Evolutionary conservation across 805 yeast genomes (phyloP).

Genomic region (Yarrowia osloensis): DNA sequence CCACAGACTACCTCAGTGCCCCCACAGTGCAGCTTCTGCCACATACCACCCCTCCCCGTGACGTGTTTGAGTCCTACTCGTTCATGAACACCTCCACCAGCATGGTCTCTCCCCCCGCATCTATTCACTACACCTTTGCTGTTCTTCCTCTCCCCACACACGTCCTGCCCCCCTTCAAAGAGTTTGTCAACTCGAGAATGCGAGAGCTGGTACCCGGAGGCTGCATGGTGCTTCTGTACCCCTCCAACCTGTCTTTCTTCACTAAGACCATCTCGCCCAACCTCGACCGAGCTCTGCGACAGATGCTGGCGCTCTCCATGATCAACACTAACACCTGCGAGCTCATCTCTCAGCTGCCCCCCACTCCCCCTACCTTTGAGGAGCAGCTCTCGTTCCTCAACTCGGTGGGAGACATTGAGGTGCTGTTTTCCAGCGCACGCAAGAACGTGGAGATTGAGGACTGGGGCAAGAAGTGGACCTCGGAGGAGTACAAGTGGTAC

Average conservation of each 20-base stretch:
- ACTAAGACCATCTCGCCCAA: conserved; percentile 34
- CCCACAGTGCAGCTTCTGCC: conserved; percentile 10
- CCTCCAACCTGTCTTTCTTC: conserved; percentile 36
- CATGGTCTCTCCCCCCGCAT: conserved; percentile 33
- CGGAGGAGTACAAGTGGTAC: conserved; percentile 28
- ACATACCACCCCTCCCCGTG: background rate
- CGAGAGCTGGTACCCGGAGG: conserved; percentile 37
- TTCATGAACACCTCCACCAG: conserved; percentile 7
- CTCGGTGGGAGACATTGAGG: conserved; percentile 2
- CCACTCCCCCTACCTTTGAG: conserved; percentile 9
- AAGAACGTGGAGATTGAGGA: conserved; percentile 27
- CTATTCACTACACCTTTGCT: conserved; percentile 35
- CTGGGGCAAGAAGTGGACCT: conserved; percentile 23
- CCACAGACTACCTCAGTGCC: background rate
- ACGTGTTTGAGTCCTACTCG: conserved; percentile 19
- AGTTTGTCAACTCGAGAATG: conserved; percentile 33
- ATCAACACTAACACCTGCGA: conserved; percentile 37
- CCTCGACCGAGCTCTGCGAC: conserved; percentile 37
- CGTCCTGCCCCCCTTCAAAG: conserved; percentile 34
- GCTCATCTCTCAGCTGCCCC: conserved; percentile 35
- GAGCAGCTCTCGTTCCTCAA: conserved; percentile 10
- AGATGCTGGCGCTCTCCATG: conserved; percentile 37
- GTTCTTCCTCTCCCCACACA: conserved; percentile 37
- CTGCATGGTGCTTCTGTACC: conserved; percentile 35
- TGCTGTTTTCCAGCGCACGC: conserved; percentile 9